Conservation (phyloP, 768 basidiomycete genomes). For the Leccinellum albellum region DNA sequence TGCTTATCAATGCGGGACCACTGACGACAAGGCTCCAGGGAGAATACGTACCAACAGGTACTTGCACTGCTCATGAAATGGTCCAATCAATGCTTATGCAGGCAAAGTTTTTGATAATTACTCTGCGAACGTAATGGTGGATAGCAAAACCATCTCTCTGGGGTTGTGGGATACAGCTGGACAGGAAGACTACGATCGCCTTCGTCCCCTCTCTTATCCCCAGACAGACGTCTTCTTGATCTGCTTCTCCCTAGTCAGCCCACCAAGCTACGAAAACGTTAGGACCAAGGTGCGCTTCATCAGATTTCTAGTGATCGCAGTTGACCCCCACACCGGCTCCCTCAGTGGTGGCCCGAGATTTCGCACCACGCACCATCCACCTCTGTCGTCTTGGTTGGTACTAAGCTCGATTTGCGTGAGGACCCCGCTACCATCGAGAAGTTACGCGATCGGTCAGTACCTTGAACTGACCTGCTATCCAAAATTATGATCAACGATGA, state of each 20-base stretch:
- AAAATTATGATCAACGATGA: conserved; percentile 4
- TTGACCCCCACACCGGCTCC: conserved; percentile 9
- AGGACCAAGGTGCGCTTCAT: conserved; percentile 77
- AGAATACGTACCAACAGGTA: conserved; percentile 95
- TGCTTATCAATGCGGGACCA: conserved; percentile 9
- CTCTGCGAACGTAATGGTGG: conserved; percentile 97
- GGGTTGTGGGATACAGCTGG: conserved; percentile 99
- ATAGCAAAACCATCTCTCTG: conserved; percentile 96
- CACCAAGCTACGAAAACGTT: conserved; percentile 98
- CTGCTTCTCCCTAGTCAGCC: conserved; percentile 97
- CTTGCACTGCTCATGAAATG: conserved; percentile 13
- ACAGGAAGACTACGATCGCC: conserved; percentile 98
- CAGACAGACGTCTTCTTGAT: conserved; percentile 99
- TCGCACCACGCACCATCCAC: conserved; percentile 95
- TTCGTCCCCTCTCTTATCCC: conserved; percentile 96
- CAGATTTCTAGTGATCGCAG: neutral
- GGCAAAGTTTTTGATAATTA: conserved; percentile 94
- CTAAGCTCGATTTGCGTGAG: conserved; percentile 96
- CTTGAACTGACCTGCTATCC: conserved; percentile 4
- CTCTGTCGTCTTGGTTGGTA: conserved; percentile 91
- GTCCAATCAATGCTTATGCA: conserved; percentile 8
- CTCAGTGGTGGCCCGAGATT: conserved; percentile 94
- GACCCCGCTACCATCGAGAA: conserved; percentile 91
- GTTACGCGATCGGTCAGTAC: conserved; percentile 76
- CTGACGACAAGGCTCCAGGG: conserved; percentile 49